These are phyloP conservation scores for Arabidopsis hybrid DNA, from an alignment of 441 rosid genomes.

Conservation along the genomic window DNA sequence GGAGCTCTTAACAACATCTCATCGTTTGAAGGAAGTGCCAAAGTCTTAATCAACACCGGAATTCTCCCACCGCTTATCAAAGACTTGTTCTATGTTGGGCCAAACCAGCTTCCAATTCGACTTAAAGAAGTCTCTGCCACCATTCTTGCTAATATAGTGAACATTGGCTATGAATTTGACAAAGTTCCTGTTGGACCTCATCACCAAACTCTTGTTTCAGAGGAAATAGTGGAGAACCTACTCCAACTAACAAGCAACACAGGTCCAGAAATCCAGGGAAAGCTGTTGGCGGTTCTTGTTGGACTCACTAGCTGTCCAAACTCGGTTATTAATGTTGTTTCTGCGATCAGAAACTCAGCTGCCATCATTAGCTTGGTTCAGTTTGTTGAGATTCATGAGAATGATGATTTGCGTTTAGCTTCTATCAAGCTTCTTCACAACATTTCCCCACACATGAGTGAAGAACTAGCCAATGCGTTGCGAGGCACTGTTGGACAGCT, in stretches of 20 bases:
- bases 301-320: conserved; percentile 81
- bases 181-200: conserved; percentile 69
- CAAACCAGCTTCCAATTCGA: conserved; percentile 82
- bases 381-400: conserved; percentile 75
- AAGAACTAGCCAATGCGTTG: conserved; percentile 80
- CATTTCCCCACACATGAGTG: conserved; percentile 85
- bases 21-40: conserved; percentile 78
- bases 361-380: conserved; percentile 95
- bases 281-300: conserved; percentile 92
- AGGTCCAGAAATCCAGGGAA: conserved; percentile 93
- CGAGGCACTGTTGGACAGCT: conserved; percentile 90
- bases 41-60: conserved; percentile 77
- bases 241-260: conserved; percentile 94
- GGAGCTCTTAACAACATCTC: conserved; percentile 90
- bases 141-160: conserved; percentile 89
- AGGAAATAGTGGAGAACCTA: conserved; percentile 74
- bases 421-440: conserved; percentile 85
- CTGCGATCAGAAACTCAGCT: conserved; percentile 91
- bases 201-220: conserved; percentile 84
- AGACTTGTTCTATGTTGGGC: conserved; percentile 82
- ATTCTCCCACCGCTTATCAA: conserved; percentile 91
- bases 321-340: conserved; percentile 73
- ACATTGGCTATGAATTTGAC: conserved; percentile 76
- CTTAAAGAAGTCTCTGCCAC: conserved; percentile 95
- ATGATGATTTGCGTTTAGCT: conserved; percentile 75